Evolutionary conservation across 108 stramenopile species (phyloP).

Genomic region (Aurantiochytrium sp.): DNA sequence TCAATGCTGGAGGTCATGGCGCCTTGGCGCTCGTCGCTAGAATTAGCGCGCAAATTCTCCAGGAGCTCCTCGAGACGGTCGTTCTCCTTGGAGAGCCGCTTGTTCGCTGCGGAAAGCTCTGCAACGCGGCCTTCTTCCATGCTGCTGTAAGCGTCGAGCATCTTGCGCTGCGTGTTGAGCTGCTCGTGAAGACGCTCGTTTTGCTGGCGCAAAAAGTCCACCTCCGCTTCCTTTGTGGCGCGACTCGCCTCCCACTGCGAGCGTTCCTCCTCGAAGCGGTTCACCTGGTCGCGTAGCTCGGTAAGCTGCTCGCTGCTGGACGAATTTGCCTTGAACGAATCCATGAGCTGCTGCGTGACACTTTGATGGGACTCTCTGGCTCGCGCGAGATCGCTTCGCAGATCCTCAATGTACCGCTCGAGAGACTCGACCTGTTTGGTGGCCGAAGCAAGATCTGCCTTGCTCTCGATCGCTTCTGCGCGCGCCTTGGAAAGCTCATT

Average conservation of each 20-base stretch:
- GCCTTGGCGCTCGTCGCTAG: background rate
- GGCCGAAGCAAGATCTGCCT: background rate
- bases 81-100: background rate
- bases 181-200: background rate
- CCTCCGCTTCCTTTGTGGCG: background rate
- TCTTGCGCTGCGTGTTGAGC: background rate
- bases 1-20: too few relatives aligned
- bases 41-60: background rate
- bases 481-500: background rate
- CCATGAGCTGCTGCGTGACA: background rate
- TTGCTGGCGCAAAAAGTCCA: background rate
- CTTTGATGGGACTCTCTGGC: background rate
- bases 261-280: background rate
- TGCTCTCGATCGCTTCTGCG: background rate
- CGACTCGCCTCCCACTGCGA: background rate
- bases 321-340: background rate
- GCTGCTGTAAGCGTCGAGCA: background rate
- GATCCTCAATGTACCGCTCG: background rate
- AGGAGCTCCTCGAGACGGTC: background rate
- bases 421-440: background rate
- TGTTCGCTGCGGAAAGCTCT: background rate
- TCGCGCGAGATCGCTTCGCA: background rate
- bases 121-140: slow-evolving; percentile 7
- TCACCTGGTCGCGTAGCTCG: background rate
- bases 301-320: background rate